Percentiles rank a stretch among this genome's conserved stretches.
phyloP scores from a whole-genome alignment of 805 yeast genomes.

The Monosporozyma unispora region DNA sequence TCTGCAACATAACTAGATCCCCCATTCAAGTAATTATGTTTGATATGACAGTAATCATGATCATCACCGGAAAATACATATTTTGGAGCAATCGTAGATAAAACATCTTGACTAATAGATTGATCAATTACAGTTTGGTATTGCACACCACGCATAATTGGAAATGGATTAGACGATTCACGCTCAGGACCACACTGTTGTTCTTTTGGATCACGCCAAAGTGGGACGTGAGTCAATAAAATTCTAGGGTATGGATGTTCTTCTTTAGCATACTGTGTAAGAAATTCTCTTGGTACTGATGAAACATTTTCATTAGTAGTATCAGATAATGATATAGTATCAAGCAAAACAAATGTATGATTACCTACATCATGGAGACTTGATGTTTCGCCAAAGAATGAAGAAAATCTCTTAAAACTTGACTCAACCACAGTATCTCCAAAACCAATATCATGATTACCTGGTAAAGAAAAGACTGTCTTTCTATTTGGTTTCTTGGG shows the following conservation, averaged over 20 bases:
- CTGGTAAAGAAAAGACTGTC: slow-evolving; percentile 53
- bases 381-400: slow-evolving; percentile 65
- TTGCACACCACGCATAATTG: slow-evolving; percentile 67
- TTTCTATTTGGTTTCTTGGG: slow-evolving; percentile 41
- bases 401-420: slow-evolving; percentile 53
- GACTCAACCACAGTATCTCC: slow-evolving; percentile 57
- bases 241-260: slow-evolving; percentile 45
- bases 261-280: slow-evolving; percentile 32
- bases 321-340: slow-evolving; percentile 75
- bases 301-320: slow-evolving; percentile 37
- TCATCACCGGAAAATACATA: slow-evolving; percentile 87
- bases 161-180: slow-evolving; percentile 59
- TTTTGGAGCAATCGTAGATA: slow-evolving; percentile 53
- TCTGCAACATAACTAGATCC: slow-evolving; percentile 33
- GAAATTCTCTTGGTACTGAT: slow-evolving; percentile 42
- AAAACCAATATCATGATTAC: slow-evolving; percentile 96
- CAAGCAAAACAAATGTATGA: slow-evolving; percentile 69
- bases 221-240: slow-evolving; percentile 79
- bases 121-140: slow-evolving; percentile 82
- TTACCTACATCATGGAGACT: slow-evolving; percentile 46
- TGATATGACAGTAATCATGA: slow-evolving; percentile 85
- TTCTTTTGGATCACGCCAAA: slow-evolving; percentile 54
- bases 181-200: slow-evolving; percentile 70
- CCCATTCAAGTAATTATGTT: slow-evolving; percentile 36
- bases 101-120: slow-evolving; percentile 47